Evolutionary conservation across 306 rosid genomes (phyloP), one percentile per base, ranked within the genome.

Genomic region (Quillaja saponaria): DNA sequence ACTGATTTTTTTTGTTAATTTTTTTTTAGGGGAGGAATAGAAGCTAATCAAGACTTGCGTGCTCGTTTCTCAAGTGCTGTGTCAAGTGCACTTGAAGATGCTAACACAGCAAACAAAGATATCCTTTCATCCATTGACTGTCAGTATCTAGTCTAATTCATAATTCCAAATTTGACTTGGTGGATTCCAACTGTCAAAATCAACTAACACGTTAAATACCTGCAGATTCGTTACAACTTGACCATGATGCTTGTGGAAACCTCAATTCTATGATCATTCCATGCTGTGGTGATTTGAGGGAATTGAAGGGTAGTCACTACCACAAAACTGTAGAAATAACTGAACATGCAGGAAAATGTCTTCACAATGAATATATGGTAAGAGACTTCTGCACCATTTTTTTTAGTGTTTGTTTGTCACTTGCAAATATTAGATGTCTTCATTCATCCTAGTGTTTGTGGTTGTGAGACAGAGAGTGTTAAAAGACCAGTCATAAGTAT

Each of bases 221-320:
- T 74, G 79, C 95, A 94, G 99, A 94, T 67, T 90, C 99, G 6
- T 82, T 90, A 72, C 90, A 78, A 87, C 99, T 90, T 54, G 99
- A 94, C 80, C 95, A 75, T 12, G 96, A 90, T 41, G 99, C 99
- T 17, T 87, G 97, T 34, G 96, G 80, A 58, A 94, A 90, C 67
- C 75, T 94, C 48, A 94, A 81, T 72, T 85, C 96, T 20, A 87
- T 80, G 86, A 78, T 90, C 18, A 67, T 70, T 60, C 99, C 99
- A 6, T 90, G 99, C 80, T 89, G 96, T 11, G 96, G 86, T 13
- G 96, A 87, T 78, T 48, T 94, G 64, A 87, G 90, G 61, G 97
- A 94, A 71, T 63, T 94, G 73, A 94, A 85, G 79, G 95, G 97
- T 40, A 90, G 95, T 21, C 99, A 94, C 73, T 82, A 87, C 91